A percentile compares a stretch with the other conserved stretches of the same genome.
These are phyloP conservation scores for Aspergillus ochraceus DNA, from an alignment of 2,329 filamentous ascomycete species.

Conservation along the genomic window DNA sequence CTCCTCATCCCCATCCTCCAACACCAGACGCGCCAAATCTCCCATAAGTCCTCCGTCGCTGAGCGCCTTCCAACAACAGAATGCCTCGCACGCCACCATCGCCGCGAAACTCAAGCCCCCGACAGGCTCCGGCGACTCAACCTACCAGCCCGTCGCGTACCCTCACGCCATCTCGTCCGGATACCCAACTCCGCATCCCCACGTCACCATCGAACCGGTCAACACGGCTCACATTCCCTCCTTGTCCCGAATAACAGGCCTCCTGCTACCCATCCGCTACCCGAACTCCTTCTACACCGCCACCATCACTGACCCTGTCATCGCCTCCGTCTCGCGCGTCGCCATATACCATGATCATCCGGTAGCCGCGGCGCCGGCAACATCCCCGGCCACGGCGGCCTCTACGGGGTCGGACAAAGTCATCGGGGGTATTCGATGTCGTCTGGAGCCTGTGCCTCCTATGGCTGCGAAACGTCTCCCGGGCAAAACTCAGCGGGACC, in stretches of 20 bases:
- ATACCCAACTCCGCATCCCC: slow-evolving; percentile 42
- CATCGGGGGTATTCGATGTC: slow-evolving; percentile 51
- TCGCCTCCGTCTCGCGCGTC: slow-evolving; percentile 57
- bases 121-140: slow-evolving; percentile 20
- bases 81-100: slow-evolving; percentile 16
- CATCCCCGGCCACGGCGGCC: slow-evolving; percentile 11
- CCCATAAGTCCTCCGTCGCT: slow-evolving; percentile 34
- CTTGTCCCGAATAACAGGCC: slow-evolving; percentile 57
- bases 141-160: slow-evolving; percentile 32
- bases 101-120: slow-evolving; percentile 24
- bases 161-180: slow-evolving; percentile 27
- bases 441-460: slow-evolving; percentile 40
- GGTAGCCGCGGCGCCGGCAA: slow-evolving; percentile 25
- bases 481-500: slow-evolving; percentile 15
- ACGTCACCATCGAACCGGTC: slow-evolving; percentile 55
- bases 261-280: slow-evolving; percentile 63
- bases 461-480: slow-evolving; percentile 11
- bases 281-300: slow-evolving; percentile 62
- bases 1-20: slow-evolving; percentile 16
- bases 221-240: slow-evolving; percentile 55
- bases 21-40: slow-evolving; percentile 20
- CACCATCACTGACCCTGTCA: slow-evolving; percentile 55
- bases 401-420: slow-evolving; percentile 42
- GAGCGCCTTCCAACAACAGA: slow-evolving; percentile 25
- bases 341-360: slow-evolving; percentile 57